Evolutionary conservation across 352 stramenopile species (phyloP).

Genomic region (Globisporangium uncinulatum): DNA sequence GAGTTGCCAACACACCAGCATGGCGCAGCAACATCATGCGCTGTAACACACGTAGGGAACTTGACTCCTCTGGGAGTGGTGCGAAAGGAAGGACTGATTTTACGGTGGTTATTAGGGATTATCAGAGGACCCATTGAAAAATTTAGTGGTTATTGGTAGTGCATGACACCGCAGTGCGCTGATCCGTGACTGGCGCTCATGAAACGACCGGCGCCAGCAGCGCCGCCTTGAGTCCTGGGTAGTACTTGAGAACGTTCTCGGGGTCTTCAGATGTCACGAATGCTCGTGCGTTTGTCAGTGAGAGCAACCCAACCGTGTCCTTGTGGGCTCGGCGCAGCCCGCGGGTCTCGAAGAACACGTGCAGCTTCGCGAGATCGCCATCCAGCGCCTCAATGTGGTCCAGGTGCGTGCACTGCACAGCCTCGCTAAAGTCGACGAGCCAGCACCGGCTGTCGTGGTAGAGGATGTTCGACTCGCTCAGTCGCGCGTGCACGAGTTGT

Average conservation of each 20-base stretch:
- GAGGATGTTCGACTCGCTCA: slow-evolving; percentile 71
- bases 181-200: too few species aligned
- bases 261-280: slow-evolving; percentile 22
- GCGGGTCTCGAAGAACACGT: slow-evolving; percentile 57
- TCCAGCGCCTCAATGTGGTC: slow-evolving; percentile 46
- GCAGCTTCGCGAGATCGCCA: slow-evolving; percentile 59
- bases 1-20: too few species aligned
- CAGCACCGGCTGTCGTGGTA: slow-evolving; percentile 49
- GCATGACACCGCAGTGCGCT: too few species aligned
- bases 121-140: too few species aligned
- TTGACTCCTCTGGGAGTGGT: too few species aligned
- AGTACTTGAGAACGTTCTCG: slow-evolving; percentile 25
- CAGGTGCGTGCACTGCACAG: slow-evolving; percentile 57
- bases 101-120: too few species aligned
- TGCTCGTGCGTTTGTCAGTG: slow-evolving; percentile 12
- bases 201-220: slow-evolving; percentile 3
- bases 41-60: too few species aligned
- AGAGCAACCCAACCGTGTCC: slow-evolving; percentile 15
- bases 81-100: too few species aligned
- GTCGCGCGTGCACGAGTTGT: slow-evolving; percentile 44
- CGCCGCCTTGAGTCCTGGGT: slow-evolving; percentile 21
- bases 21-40: too few species aligned
- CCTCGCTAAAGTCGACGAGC: slow-evolving; percentile 86
- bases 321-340: slow-evolving; percentile 27
- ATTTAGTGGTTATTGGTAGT: too few species aligned